Conservation (phyloP, 352 stramenopile species). For the Globisporangium carolinianum region DNA sequence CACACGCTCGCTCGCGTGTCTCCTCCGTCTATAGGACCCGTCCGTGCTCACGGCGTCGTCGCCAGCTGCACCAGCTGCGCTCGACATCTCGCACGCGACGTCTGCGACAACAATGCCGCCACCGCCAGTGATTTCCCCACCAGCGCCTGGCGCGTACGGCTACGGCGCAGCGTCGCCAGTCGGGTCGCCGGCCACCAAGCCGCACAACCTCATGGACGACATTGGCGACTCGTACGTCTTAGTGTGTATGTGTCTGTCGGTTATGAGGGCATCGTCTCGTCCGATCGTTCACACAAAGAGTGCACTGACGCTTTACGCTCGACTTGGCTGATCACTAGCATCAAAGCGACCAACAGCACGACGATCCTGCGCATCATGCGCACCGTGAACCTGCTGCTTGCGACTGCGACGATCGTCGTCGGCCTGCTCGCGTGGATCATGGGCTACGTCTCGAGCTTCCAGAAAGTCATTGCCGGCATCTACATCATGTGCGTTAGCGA, state of each 20-base stretch:
- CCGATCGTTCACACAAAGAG: no score
- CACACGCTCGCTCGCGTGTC: not conserved
- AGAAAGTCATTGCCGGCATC: slow-evolving; percentile 78
- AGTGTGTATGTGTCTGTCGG: not conserved
- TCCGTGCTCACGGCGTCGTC: slow-evolving; percentile 33
- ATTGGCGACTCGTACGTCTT: slow-evolving; percentile 48
- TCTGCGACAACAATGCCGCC: slow-evolving; percentile 25
- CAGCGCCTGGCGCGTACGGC: slow-evolving; percentile 21
- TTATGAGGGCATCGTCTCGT: no score
- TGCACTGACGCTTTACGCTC: no score
- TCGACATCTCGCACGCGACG: slow-evolving; percentile 18
- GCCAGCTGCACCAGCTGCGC: slow-evolving; percentile 11
- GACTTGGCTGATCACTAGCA: slow-evolving; percentile 15
- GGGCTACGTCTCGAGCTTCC: slow-evolving; percentile 65
- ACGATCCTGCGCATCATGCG: slow-evolving; percentile 81
- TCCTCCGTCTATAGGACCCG: slow-evolving; percentile 16
- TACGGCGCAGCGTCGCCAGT: slow-evolving; percentile 18
- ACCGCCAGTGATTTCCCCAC: slow-evolving; percentile 27
- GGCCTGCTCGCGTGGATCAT: slow-evolving; percentile 79
- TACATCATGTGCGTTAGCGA: slow-evolving; percentile 74
- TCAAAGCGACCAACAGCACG: slow-evolving; percentile 78
- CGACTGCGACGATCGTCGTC: slow-evolving; percentile 54
- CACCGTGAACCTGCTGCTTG: slow-evolving; percentile 68
- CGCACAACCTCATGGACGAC: slow-evolving; percentile 73
- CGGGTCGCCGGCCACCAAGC: slow-evolving; percentile 1